Evolutionary conservation across 495 filamentous ascomycete genomes (phyloP).

Genomic region (Penicillium tannophilum): DNA sequence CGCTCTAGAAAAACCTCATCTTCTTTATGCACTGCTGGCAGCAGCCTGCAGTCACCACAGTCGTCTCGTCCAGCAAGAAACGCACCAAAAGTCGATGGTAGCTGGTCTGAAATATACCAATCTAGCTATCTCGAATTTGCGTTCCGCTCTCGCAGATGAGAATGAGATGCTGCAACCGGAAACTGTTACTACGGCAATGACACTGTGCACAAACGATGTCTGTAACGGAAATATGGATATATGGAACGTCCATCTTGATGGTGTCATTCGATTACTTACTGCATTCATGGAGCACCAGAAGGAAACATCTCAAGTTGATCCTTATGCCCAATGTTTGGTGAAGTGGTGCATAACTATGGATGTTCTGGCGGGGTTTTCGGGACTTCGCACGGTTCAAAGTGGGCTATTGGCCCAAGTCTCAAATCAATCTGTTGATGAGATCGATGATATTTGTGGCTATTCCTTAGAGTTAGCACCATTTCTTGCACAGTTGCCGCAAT

Average conservation of each 20-base stretch:
- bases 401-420: slow-evolving; percentile 10
- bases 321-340: slow-evolving; percentile 25
- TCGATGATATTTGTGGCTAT: slow-evolving; percentile 40
- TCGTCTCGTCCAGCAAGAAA: slow-evolving; percentile 24
- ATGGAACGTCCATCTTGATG: slow-evolving; percentile 33
- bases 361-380: slow-evolving; percentile 30
- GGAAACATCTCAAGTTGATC: slow-evolving; percentile 7
- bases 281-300: slow-evolving; percentile 22
- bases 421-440: not conserved
- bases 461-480: slow-evolving; percentile 31
- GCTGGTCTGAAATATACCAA: slow-evolving; percentile 34
- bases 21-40: slow-evolving; percentile 35
- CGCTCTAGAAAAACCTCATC: slow-evolving; percentile 31
- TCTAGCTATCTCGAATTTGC: slow-evolving; percentile 31
- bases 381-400: slow-evolving; percentile 6
- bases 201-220: slow-evolving; percentile 40
- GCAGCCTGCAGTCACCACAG: slow-evolving; percentile 33
- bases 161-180: slow-evolving; percentile 22
- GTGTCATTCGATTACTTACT: slow-evolving; percentile 27
- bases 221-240: slow-evolving; percentile 37
- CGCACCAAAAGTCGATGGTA: slow-evolving; percentile 10
- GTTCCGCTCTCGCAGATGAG: slow-evolving; percentile 17
- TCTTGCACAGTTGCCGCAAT: slow-evolving; percentile 21
- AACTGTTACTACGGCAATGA: slow-evolving; percentile 34
- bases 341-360: slow-evolving; percentile 39